Evolutionary conservation across 2,329 filamentous ascomycete genomes (phyloP).

Genomic region (Xylariaceae sp.): DNA sequence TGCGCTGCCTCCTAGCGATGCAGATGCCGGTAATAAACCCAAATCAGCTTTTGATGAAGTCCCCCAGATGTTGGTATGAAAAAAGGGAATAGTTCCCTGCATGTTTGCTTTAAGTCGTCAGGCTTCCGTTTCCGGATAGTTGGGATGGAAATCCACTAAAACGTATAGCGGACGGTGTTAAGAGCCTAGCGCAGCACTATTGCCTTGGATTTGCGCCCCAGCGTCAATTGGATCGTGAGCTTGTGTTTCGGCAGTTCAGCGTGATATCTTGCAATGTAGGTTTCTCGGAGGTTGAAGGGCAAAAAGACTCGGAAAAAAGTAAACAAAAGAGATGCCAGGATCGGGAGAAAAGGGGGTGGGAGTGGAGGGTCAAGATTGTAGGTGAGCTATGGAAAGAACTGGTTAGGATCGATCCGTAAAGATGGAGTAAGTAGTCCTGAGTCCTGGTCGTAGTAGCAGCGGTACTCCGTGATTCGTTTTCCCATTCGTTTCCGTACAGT

Average conservation of each 20-base stretch:
- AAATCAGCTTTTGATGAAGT: slow-evolving; percentile 20
- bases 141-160: neutral
- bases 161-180: neutral
- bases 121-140: slow-evolving; percentile 10
- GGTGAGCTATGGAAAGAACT: neutral
- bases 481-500: neutral
- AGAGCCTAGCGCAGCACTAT: neutral
- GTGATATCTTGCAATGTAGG: neutral
- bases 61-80: slow-evolving; percentile 31
- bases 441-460: neutral
- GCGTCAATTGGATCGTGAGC: neutral
- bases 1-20: slow-evolving; percentile 6
- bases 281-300: neutral
- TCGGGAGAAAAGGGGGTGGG: neutral
- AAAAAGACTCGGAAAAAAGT: neutral
- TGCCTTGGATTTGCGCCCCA: neutral
- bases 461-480: neutral
- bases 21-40: slow-evolving; percentile 12
- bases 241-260: neutral
- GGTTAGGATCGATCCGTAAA: neutral
- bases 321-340: neutral
- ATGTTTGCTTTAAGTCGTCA: slow-evolving; percentile 10
- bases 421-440: neutral
- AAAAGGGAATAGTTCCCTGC: slow-evolving; percentile 25
- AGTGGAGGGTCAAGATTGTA: neutral